Evolutionary conservation across 2,329 filamentous ascomycete species (phyloP).

Genomic region (Xylariaceae sp.): DNA sequence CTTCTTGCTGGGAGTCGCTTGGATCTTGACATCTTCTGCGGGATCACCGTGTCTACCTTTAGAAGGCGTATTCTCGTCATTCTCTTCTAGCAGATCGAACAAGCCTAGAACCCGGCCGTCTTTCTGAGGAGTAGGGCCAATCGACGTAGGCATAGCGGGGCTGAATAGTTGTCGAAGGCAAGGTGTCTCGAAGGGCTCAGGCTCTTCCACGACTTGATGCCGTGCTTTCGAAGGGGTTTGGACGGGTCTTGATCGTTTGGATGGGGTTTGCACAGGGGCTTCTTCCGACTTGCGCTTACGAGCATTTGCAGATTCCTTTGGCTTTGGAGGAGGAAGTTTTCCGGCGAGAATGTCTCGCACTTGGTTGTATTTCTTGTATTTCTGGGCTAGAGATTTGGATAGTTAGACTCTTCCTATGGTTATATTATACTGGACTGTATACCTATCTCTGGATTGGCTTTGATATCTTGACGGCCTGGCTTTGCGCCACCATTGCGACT

Average conservation of each 20-base stretch:
- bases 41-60: conserved; percentile 44
- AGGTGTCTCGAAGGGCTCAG: conserved; percentile 55
- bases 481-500: conserved; percentile 66
- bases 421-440: conserved; percentile 29
- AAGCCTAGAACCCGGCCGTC: conserved; percentile 77
- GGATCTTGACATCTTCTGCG: conserved; percentile 34
- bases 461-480: conserved; percentile 75
- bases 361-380: conserved; percentile 77
- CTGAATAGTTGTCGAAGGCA: conserved; percentile 63
- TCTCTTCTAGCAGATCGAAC: conserved; percentile 68
- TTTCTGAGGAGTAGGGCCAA: conserved; percentile 79
- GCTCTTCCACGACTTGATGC: conserved; percentile 31
- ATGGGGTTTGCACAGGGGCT: conserved; percentile 47
- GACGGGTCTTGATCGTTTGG: conserved; percentile 52
- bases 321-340: conserved; percentile 47
- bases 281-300: conserved; percentile 48
- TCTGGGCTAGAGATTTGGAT: conserved; percentile 53
- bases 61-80: conserved; percentile 53
- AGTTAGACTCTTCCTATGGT: neutral
- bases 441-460: conserved; percentile 72
- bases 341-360: conserved; percentile 61
- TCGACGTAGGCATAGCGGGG: conserved; percentile 58
- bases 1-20: conserved; percentile 53
- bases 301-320: conserved; percentile 41
- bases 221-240: conserved; percentile 52